phyloP scores from a whole-genome alignment of 2,329 filamentous ascomycete genomes.

The Paracamarosporium sp. region DNA sequence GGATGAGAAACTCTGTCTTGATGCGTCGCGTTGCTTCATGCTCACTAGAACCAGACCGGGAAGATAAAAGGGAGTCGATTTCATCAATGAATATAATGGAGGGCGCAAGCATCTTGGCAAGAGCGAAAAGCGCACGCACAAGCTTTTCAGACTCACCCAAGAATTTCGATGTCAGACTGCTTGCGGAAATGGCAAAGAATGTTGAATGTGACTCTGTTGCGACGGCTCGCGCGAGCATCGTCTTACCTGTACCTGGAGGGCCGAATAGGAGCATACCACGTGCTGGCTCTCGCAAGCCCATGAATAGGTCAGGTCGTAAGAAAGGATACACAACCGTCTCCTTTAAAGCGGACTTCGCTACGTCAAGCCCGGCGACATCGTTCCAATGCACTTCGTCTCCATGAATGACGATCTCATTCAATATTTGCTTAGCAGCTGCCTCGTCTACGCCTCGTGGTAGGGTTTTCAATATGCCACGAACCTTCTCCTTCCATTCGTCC shows the following conservation, averaged over 20 bases:
- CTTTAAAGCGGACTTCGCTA: conserved; percentile 89
- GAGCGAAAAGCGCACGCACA: conserved; percentile 85
- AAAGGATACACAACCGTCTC: conserved; percentile 98
- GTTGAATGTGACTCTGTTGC: conserved; percentile 94
- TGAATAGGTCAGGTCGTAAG: conserved; percentile 91
- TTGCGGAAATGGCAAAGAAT: conserved; percentile 96
- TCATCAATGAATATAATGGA: conserved; percentile 99
- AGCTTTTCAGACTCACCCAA: conserved; percentile 96
- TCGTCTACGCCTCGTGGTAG: conserved; percentile 84
- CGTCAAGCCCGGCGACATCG: conserved; percentile 88
- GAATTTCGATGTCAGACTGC: conserved; percentile 93
- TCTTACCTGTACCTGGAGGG: conserved; percentile 97
- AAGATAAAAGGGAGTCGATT: conserved; percentile 90
- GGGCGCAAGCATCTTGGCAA: conserved; percentile 89
- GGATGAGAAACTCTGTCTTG: conserved; percentile 97
- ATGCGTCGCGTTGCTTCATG: conserved; percentile 93
- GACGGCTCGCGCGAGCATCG: conserved; percentile 93
- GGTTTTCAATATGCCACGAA: conserved; percentile 68
- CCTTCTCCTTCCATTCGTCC: conserved; percentile 44
- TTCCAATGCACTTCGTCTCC: conserved; percentile 95
- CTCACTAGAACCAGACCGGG: conserved; percentile 81
- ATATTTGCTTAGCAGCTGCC: conserved; percentile 83
- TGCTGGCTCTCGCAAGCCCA: conserved; percentile 91
- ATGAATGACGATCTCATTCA: conserved; percentile 94
- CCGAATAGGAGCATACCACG: conserved; percentile 96